Evolutionary conservation across 257 asterid genomes (phyloP), one percentile per base, ranked within the genome.

Genomic region (Rehmannia glutinosa): DNA sequence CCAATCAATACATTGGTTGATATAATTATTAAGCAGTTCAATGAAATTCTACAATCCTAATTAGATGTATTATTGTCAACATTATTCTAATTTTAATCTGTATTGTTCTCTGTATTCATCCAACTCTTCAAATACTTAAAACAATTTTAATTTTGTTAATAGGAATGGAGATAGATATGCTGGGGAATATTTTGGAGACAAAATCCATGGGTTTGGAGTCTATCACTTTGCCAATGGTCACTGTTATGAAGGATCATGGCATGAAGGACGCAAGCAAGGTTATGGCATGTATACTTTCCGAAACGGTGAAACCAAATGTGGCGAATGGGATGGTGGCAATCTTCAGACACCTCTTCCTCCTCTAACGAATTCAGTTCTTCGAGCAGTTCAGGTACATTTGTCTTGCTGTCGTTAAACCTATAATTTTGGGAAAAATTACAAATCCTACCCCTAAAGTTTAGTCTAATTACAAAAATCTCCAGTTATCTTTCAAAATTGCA

Each of bases 201-300:
- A 80, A 79, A 75, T 89, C 54, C 97, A 92, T 70, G 98, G 98
- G 23, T 92, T 87, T 51, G 98, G 98, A 45, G 84, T 87, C 12
- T 92, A 92, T 69, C 88, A 83, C 54, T 92, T 92, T 30, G 94
- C 86, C 46, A 89, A 89, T 24, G 95, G 98, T 36, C 97, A 92
- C 43, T 77, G 90, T 66, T 92, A 89, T 12, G 96, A 92, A 77
- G 98, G 98, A 6, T 89, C 98, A 1, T 92, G 98, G 98, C 97
- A 92, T n/a, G 98, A 92, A 68, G 95, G 96, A 11, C 89, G 88
- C 3, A 87, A 87, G 73, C 97, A 88, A 80, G 96, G 97, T 3
- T 88, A 80, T 46, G 97, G 96, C 53, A 71, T 75, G 85, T 91
- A 91, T 62, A 85, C 84, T 2, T 88, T 91, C 52, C 79, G 91